Evolutionary conservation across 345 rosid genomes (phyloP).

Genomic region (Rhizophora apiculata): DNA sequence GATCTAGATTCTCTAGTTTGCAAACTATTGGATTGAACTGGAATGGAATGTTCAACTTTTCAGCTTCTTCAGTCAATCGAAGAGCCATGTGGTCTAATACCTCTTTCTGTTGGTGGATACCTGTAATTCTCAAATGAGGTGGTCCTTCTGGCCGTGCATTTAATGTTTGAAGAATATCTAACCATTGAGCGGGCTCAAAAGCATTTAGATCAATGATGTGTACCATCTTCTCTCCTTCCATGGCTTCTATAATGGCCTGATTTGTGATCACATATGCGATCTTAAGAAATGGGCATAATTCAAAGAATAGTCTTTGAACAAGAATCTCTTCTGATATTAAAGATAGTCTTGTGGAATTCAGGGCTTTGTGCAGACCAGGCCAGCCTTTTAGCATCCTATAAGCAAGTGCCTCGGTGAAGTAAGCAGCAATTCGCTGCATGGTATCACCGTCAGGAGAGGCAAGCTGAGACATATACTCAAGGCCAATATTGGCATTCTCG

Average conservation of each 20-base stretch:
- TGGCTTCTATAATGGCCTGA: slow-evolving; percentile 65
- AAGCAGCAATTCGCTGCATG: slow-evolving; percentile 69
- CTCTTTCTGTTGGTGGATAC: slow-evolving; percentile 59
- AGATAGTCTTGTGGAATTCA: slow-evolving; percentile 52
- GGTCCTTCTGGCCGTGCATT: slow-evolving; percentile 65
- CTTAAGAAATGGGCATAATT: slow-evolving; percentile 66
- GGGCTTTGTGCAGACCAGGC: slow-evolving; percentile 72
- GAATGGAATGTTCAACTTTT: slow-evolving; percentile 63
- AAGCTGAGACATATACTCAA: slow-evolving; percentile 61
- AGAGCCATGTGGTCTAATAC: slow-evolving; percentile 63
- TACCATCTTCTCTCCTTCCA: slow-evolving; percentile 71
- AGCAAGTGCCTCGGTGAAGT: slow-evolving; percentile 70
- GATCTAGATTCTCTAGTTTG: slow-evolving; percentile 55
- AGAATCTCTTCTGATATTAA: slow-evolving; percentile 42
- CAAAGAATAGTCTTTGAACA: slow-evolving; percentile 62
- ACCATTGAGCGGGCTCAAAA: slow-evolving; percentile 72
- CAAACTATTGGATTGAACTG: slow-evolving; percentile 62
- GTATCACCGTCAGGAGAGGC: slow-evolving; percentile 72
- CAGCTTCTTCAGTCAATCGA: slow-evolving; percentile 59
- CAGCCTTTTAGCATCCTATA: slow-evolving; percentile 60
- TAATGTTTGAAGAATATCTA: slow-evolving; percentile 55
- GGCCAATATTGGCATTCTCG: slow-evolving; percentile 57
- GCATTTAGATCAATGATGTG: slow-evolving; percentile 67
- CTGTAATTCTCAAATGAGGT: slow-evolving; percentile 70
- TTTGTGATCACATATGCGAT: slow-evolving; percentile 58